Percentiles rank a stretch among this genome's conserved stretches.
phyloP scores from a whole-genome alignment of 2,329 filamentous ascomycete genomes.

The Pseudogymnoascus sp. region DNA sequence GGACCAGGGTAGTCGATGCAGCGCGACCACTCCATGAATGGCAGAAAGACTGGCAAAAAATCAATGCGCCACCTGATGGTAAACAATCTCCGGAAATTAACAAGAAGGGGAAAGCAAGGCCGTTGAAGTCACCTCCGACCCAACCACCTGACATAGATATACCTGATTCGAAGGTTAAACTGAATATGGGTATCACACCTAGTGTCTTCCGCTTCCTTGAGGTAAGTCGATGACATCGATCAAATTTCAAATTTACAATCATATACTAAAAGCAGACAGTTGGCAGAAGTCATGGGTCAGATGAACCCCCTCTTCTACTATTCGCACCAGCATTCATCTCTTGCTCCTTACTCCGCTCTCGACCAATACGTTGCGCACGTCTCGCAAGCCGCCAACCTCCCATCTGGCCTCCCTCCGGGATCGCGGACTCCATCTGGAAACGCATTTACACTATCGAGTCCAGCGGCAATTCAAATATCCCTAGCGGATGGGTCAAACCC shows the following conservation, averaged over 20 bases:
- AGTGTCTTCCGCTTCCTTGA: slow-evolving; percentile 58
- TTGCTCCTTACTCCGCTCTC: slow-evolving; percentile 50
- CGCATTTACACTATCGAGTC: slow-evolving; percentile 33
- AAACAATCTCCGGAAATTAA: slow-evolving; percentile 59
- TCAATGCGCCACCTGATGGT: slow-evolving; percentile 45
- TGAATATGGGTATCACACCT: slow-evolving; percentile 50
- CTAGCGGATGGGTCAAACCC: slow-evolving; percentile 49
- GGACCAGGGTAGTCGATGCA: slow-evolving; percentile 53
- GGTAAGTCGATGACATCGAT: slow-evolving; percentile 31
- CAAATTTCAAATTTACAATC: slow-evolving; percentile 24
- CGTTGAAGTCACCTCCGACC: slow-evolving; percentile 50
- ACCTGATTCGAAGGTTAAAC: slow-evolving; percentile 50
- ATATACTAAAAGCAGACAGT: slow-evolving; percentile 31
- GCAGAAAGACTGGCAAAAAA: slow-evolving; percentile 56
- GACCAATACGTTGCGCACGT: slow-evolving; percentile 50
- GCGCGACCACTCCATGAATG: slow-evolving; percentile 55
- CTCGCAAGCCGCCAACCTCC: slow-evolving; percentile 23
- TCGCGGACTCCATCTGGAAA: neutral
- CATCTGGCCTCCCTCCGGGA: neutral
- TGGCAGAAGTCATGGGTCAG: slow-evolving; percentile 58
- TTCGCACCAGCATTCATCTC: slow-evolving; percentile 44
- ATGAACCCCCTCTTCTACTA: slow-evolving; percentile 57
- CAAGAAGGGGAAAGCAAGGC: slow-evolving; percentile 54
- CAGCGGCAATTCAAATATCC: slow-evolving; percentile 50
- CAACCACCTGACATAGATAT: slow-evolving; percentile 54